These are phyloP conservation scores for Arthrobotrys conoides DNA, from an alignment of 2,329 filamentous ascomycete genomes.

Conservation along the genomic window DNA sequence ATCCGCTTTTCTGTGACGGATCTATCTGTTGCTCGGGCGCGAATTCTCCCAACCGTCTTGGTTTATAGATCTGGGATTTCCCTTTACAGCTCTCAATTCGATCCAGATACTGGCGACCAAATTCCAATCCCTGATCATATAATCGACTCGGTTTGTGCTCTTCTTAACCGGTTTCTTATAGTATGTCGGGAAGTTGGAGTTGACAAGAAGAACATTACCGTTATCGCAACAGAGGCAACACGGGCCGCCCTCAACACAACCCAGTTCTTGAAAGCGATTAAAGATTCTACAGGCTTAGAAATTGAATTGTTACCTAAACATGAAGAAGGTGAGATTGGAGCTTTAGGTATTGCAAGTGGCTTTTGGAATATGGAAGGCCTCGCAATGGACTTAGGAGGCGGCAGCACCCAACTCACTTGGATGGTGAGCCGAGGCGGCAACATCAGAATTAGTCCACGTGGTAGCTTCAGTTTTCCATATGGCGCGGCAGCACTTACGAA, in stretches of 20 bases:
- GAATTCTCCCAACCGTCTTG: constrained; percentile 82
- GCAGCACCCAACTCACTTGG: constrained; percentile 79
- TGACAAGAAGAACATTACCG: constrained; percentile 74
- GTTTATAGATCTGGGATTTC: constrained; percentile 84
- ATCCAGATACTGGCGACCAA: constrained; percentile 66
- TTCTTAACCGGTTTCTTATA: constrained; percentile 78
- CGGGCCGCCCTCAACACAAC: constrained; percentile 81
- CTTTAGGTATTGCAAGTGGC: constrained; percentile 84
- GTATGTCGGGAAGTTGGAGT: constrained; percentile 81
- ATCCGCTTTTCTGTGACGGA: constrained; percentile 92
- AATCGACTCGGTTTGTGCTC: constrained; percentile 76
- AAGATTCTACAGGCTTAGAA: constrained; percentile 74
- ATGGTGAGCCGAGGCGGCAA: constrained; percentile 71
- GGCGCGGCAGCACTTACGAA: constrained; percentile 77
- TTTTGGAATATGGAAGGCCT: constrained; percentile 79
- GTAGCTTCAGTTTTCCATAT: constrained; percentile 77
- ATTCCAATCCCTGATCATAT: constrained; percentile 73
- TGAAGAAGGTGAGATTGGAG: constrained; percentile 85
- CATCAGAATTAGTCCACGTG: constrained; percentile 70
- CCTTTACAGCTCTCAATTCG: constrained; percentile 82
- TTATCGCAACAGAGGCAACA: constrained; percentile 91
- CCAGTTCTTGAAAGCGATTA: constrained; percentile 77
- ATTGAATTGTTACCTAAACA: constrained; percentile 82
- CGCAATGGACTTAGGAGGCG: constrained; percentile 88
- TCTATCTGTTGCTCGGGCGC: constrained; percentile 77